Conservation (phyloP, 2,329 filamentous ascomycete genomes). For the Cadophora luteo-olivacea region DNA sequence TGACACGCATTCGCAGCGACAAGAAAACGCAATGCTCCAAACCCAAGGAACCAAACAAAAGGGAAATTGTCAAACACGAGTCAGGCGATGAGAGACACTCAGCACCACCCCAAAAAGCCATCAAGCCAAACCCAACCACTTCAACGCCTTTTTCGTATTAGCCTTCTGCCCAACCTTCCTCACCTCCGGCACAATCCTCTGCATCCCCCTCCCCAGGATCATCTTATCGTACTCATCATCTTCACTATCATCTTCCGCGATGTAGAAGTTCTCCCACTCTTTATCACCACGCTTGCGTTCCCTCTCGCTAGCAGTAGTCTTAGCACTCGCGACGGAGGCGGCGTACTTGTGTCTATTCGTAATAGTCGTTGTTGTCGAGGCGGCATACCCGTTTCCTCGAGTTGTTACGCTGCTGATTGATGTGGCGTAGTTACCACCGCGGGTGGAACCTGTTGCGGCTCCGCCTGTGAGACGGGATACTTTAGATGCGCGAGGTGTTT, state of each 20-base stretch:
- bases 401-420: constrained; percentile 16
- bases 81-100: too few relatives aligned
- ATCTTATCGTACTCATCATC: constrained; percentile 45
- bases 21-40: neutral
- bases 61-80: too few relatives aligned
- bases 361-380: constrained; percentile 12
- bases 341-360: constrained; percentile 26
- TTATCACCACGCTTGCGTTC: constrained; percentile 25
- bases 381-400: constrained; percentile 1
- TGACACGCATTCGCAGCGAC: neutral
- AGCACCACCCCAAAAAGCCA: neutral
- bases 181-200: constrained; percentile 33
- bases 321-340: constrained; percentile 24
- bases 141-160: constrained; percentile 47
- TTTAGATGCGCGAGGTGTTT: constrained; percentile 20
- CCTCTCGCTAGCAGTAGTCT: constrained; percentile 26
- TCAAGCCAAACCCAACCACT: constrained; percentile 47
- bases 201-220: constrained; percentile 39
- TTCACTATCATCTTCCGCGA: constrained; percentile 44
- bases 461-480: constrained; percentile 27
- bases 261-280: constrained; percentile 44
- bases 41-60: neutral
- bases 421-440: constrained; percentile 5
- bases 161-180: constrained; percentile 28
- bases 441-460: constrained; percentile 2